Evolutionary conservation across 352 stramenopile genomes (phyloP), one percentile per base, ranked within the genome.

Genomic region (Globisporangium emineosum): DNA sequence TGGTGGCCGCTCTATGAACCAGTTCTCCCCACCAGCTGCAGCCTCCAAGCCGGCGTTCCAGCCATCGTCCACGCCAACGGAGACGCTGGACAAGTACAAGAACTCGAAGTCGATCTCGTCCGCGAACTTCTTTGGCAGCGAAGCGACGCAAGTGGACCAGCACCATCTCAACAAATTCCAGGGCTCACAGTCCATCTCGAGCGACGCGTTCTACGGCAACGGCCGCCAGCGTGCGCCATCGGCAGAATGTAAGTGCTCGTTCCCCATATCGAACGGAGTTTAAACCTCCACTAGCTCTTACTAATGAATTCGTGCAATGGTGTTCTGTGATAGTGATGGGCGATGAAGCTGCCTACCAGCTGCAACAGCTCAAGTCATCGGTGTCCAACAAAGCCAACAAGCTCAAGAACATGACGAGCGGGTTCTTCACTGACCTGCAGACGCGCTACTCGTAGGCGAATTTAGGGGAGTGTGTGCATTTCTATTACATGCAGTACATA

Each of bases 101-200:
- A 97, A 97, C 55, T 85, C 88, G 65, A 97, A 97, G 67, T 94
- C 86, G 2, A 97, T 97, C 56, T 96, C 87, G 23, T 97, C 89
- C 9, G 88, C 91, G 62, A 94, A 97, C 40, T 96, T 95, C 64
- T 97, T 97, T 62, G 86, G 84, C 6, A 76, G 79, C 25, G 89
- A 96, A 56, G 64, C 73, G 5, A 62, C 68, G 13, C 64, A 81
- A 5, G 79, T 78, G 27, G 85, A 95, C 64, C 82, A 61, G 6
- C 77, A 78, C 47, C 76, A 91, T 29, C 63, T 96, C 49, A 77
- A 82, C 68, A 77, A 81, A 60, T 93, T 95, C 59, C 85, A 92
- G 60, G 79, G 82, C 27, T 87, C 86, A 0, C 79, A 89, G 56
- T 91, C 88, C 21, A 96, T 96, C 63, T 96, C 88, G 60, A 95